Evolutionary conservation across 1,284 basidiomycete genomes (phyloP).

Genomic region (Ganoderma lingzhi): DNA sequence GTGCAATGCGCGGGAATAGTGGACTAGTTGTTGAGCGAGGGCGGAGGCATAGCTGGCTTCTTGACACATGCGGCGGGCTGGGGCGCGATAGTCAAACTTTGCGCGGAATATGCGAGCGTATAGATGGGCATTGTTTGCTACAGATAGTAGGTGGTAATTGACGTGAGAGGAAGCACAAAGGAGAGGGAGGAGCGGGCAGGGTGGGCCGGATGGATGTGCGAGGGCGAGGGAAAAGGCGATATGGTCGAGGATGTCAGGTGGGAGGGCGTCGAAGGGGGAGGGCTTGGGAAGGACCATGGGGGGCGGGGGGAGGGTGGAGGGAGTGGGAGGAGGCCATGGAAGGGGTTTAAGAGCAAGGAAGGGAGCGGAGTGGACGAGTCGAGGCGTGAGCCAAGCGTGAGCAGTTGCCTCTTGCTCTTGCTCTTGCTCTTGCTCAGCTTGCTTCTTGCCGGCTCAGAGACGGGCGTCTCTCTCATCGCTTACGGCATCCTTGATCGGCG

Average conservation of each 20-base stretch:
- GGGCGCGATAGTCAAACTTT: slow-evolving; percentile 69
- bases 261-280: slow-evolving; percentile 47
- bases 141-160: slow-evolving; percentile 57
- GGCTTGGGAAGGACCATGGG: background rate
- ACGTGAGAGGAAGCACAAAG: slow-evolving; percentile 57
- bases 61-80: slow-evolving; percentile 59
- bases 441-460: no score
- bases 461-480: background rate
- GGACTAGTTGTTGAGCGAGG: slow-evolving; percentile 57
- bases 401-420: background rate
- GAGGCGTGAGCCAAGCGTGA: background rate
- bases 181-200: slow-evolving; percentile 54
- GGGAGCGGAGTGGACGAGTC: background rate
- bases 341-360: background rate
- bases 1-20: slow-evolving; percentile 50
- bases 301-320: slow-evolving; percentile 1
- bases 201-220: slow-evolving; percentile 50
- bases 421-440: no score
- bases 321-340: slow-evolving; percentile 6
- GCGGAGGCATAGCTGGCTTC: slow-evolving; percentile 46
- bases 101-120: slow-evolving; percentile 68
- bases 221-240: slow-evolving; percentile 61
- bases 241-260: slow-evolving; percentile 66
- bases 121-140: slow-evolving; percentile 57
- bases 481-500: slow-evolving; percentile 25